A percentile compares a stretch with the other conserved stretches of the same genome.
Evolutionary conservation across 257 asterid genomes (phyloP).

Genomic region (Sherardia arvensis): DNA sequence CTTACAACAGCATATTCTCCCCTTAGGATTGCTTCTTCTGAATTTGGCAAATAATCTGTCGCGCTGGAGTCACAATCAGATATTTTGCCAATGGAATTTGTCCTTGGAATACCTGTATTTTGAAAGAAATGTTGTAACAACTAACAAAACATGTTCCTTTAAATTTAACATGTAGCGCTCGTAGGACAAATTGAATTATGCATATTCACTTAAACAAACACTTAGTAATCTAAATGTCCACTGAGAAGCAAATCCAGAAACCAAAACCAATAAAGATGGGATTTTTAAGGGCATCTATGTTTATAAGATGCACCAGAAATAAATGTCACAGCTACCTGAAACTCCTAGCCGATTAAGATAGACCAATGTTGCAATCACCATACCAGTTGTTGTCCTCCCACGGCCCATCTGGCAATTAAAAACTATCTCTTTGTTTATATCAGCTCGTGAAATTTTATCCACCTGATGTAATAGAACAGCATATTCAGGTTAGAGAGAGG

Average conservation of each 20-base stretch:
- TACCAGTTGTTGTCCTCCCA: constrained; percentile 96
- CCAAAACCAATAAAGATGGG: not conserved
- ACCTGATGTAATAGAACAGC: constrained; percentile 38
- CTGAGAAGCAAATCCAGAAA: not conserved
- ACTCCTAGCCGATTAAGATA: constrained; percentile 87
- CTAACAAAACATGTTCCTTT: not conserved
- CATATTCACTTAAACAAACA: not conserved
- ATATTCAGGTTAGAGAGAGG: not conserved
- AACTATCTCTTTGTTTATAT: constrained; percentile 63
- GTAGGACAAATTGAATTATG: not conserved
- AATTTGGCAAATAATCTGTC: constrained; percentile 50
- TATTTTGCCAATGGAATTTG: constrained; percentile 68
- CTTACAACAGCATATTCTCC: constrained; percentile 95
- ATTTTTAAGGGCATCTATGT: not conserved
- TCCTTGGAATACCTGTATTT: constrained; percentile 65
- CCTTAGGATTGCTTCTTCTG: constrained; percentile 81
- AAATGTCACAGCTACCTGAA: constrained; percentile 51
- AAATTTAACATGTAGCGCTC: not conserved
- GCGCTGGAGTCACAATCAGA: constrained; percentile 56
- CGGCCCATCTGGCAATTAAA: constrained; percentile 99
- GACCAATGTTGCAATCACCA: constrained; percentile 93
- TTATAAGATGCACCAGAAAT: not conserved
- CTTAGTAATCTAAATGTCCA: not conserved
- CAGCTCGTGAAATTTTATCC: constrained; percentile 68
- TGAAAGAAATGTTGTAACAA: not conserved